phyloP scores from a whole-genome alignment of 352 stramenopile genomes.

The Phytophthora melonis region DNA sequence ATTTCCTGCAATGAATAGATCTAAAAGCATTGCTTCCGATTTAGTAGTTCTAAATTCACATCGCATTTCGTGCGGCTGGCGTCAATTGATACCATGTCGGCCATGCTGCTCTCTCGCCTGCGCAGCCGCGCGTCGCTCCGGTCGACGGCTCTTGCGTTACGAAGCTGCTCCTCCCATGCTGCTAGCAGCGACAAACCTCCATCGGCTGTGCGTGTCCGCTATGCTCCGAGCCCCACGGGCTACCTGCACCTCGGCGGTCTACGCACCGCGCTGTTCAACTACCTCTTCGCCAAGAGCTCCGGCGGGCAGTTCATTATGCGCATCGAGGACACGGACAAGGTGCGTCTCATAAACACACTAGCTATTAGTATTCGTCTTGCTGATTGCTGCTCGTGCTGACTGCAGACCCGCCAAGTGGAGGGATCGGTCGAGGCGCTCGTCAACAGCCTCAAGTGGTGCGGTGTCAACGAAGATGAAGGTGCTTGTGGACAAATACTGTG shows the following conservation, averaged over 20 bases:
- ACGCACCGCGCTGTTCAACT: slow-evolving; percentile 94
- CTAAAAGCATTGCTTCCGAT: background rate
- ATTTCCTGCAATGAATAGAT: too few species aligned
- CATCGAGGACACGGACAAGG: slow-evolving; percentile 95
- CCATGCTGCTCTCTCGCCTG: slow-evolving; percentile 40
- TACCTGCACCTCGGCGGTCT: slow-evolving; percentile 92
- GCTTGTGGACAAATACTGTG: background rate
- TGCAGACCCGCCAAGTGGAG: slow-evolving; percentile 83
- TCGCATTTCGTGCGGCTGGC: slow-evolving; percentile 14
- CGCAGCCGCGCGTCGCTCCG: slow-evolving; percentile 11
- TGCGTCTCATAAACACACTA: slow-evolving; percentile 13
- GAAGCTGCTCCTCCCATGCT: slow-evolving; percentile 27
- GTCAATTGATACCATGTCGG: slow-evolving; percentile 5
- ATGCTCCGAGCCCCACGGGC: slow-evolving; percentile 92
- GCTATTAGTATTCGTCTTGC: background rate
- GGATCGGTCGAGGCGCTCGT: slow-evolving; percentile 88
- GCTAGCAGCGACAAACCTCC: slow-evolving; percentile 5
- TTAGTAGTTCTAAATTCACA: background rate
- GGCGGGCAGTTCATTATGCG: slow-evolving; percentile 91
- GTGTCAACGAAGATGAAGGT: slow-evolving; percentile 98
- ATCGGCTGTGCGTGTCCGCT: slow-evolving; percentile 75
- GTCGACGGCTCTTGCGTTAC: slow-evolving; percentile 19
- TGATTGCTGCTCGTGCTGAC: slow-evolving; percentile 9
- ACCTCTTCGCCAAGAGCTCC: slow-evolving; percentile 88
- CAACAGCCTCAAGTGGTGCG: slow-evolving; percentile 94